Base-by-base conservation (phyloP, 2,329 filamentous ascomycete genomes). In the Escovopsis sp. region DNA sequence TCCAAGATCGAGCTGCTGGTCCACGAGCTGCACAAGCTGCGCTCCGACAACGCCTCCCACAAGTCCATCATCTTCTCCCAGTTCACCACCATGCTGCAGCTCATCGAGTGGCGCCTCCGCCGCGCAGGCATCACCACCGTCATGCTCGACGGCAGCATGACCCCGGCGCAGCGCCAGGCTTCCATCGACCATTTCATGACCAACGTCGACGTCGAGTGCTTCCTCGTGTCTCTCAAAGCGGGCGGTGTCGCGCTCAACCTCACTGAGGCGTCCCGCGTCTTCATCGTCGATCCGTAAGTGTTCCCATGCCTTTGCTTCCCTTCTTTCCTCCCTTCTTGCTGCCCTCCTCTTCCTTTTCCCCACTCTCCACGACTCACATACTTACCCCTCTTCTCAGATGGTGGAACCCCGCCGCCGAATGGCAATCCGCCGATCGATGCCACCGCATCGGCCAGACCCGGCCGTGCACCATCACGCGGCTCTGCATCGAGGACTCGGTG, bases 321-420 rank as follows among this genome's bases (percentile, higher is more conserved):
- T 9, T 21, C 19, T 9, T 21, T 21, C 0, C 29, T 9, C 19
- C 9, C 19, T 9, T 21, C 9, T 21, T 9, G 9, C 9, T 21
- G 9, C 19, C 19, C 19, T 5, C 5, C 19, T 21, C 9, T 21
- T 21, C 5, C 6, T 23, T 3, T 23, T 23, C 21, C 6, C 21
- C 6, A 6, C 21, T 23, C 2, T n/a, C 21, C 10, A 6, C 21
- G 6, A 11, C 2, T 18, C 14, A 33, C 41, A 29, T 43, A 43
- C 14, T 31, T n/a, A 16, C 41, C 28, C 31, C 30, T 21, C 19
- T 15, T 28, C 3, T 45, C 8, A 86, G 81, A 46, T 96, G 90
- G 90, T 98, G 90, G 90, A 96, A 96, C 47, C 90, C 90, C n/a
- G 87, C 87, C n/a, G 88, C 88, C 0, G 90, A 98, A 61, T 98